A percentile compares a stretch with the other conserved stretches of the same genome.
Conservation (phyloP, 2,329 filamentous ascomycete genomes). For the Malbranchea zuffiana region DNA sequence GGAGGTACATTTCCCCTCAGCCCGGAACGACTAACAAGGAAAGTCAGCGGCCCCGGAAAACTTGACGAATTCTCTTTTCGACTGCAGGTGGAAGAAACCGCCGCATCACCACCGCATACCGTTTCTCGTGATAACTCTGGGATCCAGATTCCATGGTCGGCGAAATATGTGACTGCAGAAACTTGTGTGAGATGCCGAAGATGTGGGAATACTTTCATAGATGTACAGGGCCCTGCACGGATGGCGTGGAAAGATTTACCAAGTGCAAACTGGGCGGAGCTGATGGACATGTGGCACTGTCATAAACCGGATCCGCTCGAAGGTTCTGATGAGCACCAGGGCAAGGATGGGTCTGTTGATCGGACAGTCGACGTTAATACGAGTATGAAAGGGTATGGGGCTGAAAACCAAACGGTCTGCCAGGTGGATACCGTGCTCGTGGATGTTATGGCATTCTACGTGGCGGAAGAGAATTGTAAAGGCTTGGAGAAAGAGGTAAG, state of each 20-base stretch:
- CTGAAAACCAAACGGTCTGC: slow-evolving; percentile 61
- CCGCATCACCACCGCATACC: slow-evolving; percentile 1
- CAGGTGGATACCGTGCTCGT: slow-evolving; percentile 61
- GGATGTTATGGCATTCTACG: slow-evolving; percentile 65
- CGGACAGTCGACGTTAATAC: slow-evolving; percentile 35
- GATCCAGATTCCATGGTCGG: slow-evolving; percentile 31
- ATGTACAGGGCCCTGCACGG: slow-evolving; percentile 10
- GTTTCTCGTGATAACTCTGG: slow-evolving; percentile 14
- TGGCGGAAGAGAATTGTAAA: slow-evolving; percentile 56
- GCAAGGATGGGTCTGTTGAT: slow-evolving; percentile 30
- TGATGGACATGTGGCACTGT: slow-evolving; percentile 99
- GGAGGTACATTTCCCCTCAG: slow-evolving; percentile 16
- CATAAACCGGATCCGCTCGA: slow-evolving; percentile 64
- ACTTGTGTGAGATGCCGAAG: slow-evolving; percentile 29
- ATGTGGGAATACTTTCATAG: slow-evolving; percentile 27
- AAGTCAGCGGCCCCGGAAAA: neutral
- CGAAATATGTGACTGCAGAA: slow-evolving; percentile 26
- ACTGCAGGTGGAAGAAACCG: slow-evolving; percentile 39
- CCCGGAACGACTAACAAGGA: slow-evolving; percentile 5
- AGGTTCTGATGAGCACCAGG: slow-evolving; percentile 26
- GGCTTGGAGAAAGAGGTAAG: slow-evolving; percentile 32
- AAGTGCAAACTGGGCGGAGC: slow-evolving; percentile 96
- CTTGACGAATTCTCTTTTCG: slow-evolving; percentile 42
- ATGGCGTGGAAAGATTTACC: slow-evolving; percentile 80
- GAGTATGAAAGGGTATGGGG: slow-evolving; percentile 65